Conservation (phyloP, 345 rosid species). For the Aethionema arabicum region DNA sequence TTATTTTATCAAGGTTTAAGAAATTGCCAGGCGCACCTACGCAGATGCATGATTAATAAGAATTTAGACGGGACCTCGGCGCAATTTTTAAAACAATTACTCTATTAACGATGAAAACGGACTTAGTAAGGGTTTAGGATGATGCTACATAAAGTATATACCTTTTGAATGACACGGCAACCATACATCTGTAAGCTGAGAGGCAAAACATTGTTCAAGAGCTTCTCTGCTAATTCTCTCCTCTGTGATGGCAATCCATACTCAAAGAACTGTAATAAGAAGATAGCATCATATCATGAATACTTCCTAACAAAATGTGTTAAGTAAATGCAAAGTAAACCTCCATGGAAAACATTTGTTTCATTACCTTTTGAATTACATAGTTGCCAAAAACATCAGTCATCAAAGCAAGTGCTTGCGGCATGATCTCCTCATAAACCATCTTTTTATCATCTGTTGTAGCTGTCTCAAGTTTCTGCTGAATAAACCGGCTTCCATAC, state of each 20-base stretch:
- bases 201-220: conserved; percentile 50
- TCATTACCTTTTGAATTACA: conserved; percentile 60
- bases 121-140: no score
- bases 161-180: conserved; percentile 70
- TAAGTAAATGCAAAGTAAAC: background rate
- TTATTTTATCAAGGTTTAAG: background rate
- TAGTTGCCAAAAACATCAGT: conserved; percentile 72
- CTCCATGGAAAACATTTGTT: background rate
- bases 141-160: conserved; percentile 9
- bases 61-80: no score
- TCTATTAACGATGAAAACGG: no score
- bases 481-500: conserved; percentile 66
- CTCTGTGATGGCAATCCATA: conserved; percentile 58
- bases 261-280: conserved; percentile 52
- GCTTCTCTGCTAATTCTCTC: conserved; percentile 55
- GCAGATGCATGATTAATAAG: no score
- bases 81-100: no score
- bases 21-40: background rate
- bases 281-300: background rate
- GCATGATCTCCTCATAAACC: conserved; percentile 60
- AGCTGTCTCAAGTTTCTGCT: conserved; percentile 61
- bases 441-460: conserved; percentile 51
- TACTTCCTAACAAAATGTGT: background rate
- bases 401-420: conserved; percentile 59
- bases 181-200: conserved; percentile 72